These are phyloP conservation scores for Arthrobotrys sphaeroides DNA, from an alignment of 2,329 filamentous ascomycete genomes.

Conservation along the genomic window DNA sequence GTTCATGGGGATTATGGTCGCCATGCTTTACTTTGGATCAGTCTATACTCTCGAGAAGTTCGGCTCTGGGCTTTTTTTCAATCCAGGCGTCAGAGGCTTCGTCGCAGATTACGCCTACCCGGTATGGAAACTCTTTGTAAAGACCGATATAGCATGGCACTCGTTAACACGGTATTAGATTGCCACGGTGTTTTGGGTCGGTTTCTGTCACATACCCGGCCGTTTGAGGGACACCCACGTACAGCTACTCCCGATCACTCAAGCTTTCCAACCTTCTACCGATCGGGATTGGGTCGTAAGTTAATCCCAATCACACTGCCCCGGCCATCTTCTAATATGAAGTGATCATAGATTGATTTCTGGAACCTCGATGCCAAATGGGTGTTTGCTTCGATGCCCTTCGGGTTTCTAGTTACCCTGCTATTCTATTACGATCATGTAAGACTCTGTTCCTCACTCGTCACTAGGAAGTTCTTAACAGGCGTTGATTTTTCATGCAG, in stretches of 20 bases:
- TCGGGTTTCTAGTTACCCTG: constrained; percentile 66
- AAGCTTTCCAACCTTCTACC: constrained; percentile 79
- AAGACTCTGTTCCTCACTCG: constrained; percentile 33
- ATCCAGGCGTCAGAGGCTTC: constrained; percentile 63
- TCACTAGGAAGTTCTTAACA: background rate
- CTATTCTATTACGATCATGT: constrained; percentile 70
- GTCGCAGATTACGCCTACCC: constrained; percentile 67
- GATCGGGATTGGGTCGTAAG: constrained; percentile 66
- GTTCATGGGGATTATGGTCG: constrained; percentile 63
- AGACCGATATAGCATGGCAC: background rate
- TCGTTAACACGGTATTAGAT: constrained; percentile 59
- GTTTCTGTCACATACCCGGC: constrained; percentile 67
- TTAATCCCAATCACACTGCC: constrained; percentile 60
- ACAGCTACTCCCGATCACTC: constrained; percentile 76
- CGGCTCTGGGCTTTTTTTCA: constrained; percentile 63
- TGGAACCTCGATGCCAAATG: constrained; percentile 66
- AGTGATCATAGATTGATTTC: constrained; percentile 67
- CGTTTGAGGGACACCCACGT: constrained; percentile 73
- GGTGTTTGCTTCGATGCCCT: constrained; percentile 67
- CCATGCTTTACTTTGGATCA: constrained; percentile 60
- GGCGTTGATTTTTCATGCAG: constrained; percentile 56
- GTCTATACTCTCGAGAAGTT: constrained; percentile 64
- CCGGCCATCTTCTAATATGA: constrained; percentile 63
- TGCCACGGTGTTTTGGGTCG: constrained; percentile 67
- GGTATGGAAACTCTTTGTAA: constrained; percentile 58